Evolutionary conservation across 2,329 filamentous ascomycete genomes (phyloP).

Genomic region (Exophiala sp.): DNA sequence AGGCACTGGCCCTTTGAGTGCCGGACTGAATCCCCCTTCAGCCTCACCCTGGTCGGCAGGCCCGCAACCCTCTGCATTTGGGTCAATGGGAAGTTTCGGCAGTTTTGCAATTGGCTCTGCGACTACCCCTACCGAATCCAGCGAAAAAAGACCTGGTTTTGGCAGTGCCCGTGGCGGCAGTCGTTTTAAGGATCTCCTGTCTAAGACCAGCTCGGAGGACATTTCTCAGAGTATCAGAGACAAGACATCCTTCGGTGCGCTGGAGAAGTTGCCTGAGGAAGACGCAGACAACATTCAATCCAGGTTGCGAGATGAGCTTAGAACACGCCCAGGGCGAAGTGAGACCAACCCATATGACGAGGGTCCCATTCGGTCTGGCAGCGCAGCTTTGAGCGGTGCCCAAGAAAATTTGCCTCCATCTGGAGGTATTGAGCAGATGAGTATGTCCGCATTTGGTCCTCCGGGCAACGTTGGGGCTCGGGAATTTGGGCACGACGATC

Average conservation of each 20-base stretch:
- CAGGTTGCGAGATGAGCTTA: conserved; percentile 50
- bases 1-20: conserved; percentile 52
- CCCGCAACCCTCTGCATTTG: conserved; percentile 60
- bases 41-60: conserved; percentile 59
- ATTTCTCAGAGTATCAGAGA: conserved; percentile 51
- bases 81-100: conserved; percentile 81
- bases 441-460: conserved; percentile 60
- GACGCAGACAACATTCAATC: conserved; percentile 45
- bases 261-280: conserved; percentile 53
- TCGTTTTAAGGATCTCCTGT: conserved; percentile 79
- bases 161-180: conserved; percentile 71
- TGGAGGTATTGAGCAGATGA: conserved; percentile 51
- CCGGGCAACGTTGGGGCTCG: conserved; percentile 57
- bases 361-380: conserved; percentile 51
- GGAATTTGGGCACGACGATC: conserved; percentile 57
- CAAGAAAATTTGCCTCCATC: conserved; percentile 63
- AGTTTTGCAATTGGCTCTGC: conserved; percentile 71
- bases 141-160: conserved; percentile 68
- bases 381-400: conserved; percentile 69
- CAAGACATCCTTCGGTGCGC: conserved; percentile 52
- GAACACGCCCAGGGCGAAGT: conserved; percentile 47
- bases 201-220: conserved; percentile 71
- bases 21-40: conserved; percentile 43
- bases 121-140: conserved; percentile 42
- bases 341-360: conserved; percentile 49